Evolutionary conservation across 2,329 filamentous ascomycete species (phyloP).

Genomic region (Botrytis aclada): DNA sequence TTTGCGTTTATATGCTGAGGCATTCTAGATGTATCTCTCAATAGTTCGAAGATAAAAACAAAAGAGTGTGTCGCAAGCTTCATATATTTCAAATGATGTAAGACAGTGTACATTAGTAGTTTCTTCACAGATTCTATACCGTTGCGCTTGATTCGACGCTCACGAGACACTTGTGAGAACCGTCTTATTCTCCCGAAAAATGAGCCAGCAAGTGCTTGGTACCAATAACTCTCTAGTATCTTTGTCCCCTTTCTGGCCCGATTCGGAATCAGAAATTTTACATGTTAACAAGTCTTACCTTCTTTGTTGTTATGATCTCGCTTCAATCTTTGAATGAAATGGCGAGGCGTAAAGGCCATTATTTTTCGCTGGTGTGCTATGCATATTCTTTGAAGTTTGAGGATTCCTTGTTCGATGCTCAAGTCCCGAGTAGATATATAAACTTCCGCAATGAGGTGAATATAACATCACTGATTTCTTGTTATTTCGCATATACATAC

Average conservation of each 20-base stretch:
- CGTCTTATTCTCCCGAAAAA: no score
- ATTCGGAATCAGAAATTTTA: background rate
- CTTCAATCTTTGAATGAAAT: background rate
- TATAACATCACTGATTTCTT: background rate
- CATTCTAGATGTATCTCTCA: background rate
- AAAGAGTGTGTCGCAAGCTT: background rate
- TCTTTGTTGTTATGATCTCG: background rate
- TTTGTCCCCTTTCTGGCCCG: background rate
- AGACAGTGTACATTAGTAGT: background rate
- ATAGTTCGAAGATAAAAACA: background rate
- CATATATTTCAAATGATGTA: no score
- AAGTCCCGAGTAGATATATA: background rate
- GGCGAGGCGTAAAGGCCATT: background rate
- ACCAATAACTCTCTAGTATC: background rate
- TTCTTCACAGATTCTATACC: background rate
- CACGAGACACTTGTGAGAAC: background rate
- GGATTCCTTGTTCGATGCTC: background rate
- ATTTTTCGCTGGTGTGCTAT: background rate
- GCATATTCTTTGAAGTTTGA: background rate
- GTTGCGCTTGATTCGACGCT: background rate
- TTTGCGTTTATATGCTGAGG: background rate
- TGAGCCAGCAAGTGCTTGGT: background rate
- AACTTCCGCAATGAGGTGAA: background rate
- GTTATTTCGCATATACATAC: background rate
- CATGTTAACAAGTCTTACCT: background rate